Base-by-base conservation (phyloP, 202 grass and related monocot genomes). In the Schoenoplectus triqueter region DNA sequence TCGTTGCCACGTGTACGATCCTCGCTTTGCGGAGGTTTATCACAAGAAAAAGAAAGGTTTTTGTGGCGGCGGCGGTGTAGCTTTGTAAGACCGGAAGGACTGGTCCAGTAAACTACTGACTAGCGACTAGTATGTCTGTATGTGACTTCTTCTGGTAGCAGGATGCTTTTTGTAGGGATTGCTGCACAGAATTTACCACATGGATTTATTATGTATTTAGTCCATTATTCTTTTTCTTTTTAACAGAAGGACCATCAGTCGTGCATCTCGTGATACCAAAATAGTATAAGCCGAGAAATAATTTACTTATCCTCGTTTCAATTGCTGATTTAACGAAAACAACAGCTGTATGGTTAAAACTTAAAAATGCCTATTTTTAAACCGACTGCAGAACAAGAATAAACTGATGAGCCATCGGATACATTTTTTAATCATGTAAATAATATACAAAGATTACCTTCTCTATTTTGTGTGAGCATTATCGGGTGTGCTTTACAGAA, bases 1-100 rank as follows among this genome's bases (percentile, higher is more conserved):
- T 4, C 10, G 1, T 67, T 22, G 57, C 80, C 84, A 69, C 73
- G 61, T 68, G 84, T 86, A 0, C 60, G 84, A 76, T 21, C 11
- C 45, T 78, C 20, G 13, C 6, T 55, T 86, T 19, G 14, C 20
- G 4, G 22, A 86, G 19, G 46, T 50, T 77, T 85, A 85, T 78
- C 57, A 2, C 46, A 22, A 64, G 39, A 47, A 64, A 3, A 39
- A 64, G 3, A 44, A 7, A 31, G 0, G n/a, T 80, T 80, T 80
- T 39, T 76, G 50, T 56, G 49, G 10, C 50, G 10, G 2, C 14
- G 10, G 0, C 31, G 2, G 9, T 76, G 72, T 76, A 56, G 10
- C 49, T 55, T 55, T 15, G 3, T 74, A 18, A 8, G 15, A 69
- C 46, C 6, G 14, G 14, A 17, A 45, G 41, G 41, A 2, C 64